Evolutionary conservation across 1,139 yeast genomes (phyloP).

Genomic region (Lodderomyces beijingensis): DNA sequence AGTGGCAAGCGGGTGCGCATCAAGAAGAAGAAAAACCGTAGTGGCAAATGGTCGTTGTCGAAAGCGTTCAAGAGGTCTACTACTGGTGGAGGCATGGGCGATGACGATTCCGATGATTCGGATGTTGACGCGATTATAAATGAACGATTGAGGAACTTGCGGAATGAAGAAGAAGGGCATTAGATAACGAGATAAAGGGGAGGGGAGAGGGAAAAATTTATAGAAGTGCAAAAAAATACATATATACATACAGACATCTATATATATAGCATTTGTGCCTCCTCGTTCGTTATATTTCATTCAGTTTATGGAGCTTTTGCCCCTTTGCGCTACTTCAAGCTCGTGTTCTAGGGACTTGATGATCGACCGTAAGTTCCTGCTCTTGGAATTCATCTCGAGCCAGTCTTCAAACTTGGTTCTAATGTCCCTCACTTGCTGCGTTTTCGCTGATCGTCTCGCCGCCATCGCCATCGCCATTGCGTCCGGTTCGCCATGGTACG

Average conservation of each 20-base stretch:
- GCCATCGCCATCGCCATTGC: too few relatives aligned
- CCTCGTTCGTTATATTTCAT: too few relatives aligned
- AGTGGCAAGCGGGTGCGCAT: conserved; percentile 60
- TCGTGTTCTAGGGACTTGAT: conserved; percentile 21
- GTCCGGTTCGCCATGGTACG: conserved; percentile 20
- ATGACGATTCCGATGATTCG: conserved; percentile 44
- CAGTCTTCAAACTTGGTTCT: conserved; percentile 42
- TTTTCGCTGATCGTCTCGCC: conserved; percentile 36
- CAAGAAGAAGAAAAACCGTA: conserved; percentile 17
- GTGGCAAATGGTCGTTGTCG: conserved; percentile 19
- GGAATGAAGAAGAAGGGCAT: conserved; percentile 10
- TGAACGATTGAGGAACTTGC: conserved; percentile 39
- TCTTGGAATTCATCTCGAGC: conserved; percentile 26
- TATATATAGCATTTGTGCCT: too few relatives aligned
- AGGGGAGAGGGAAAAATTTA: too few relatives aligned
- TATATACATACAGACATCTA: too few relatives aligned
- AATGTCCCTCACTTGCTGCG: conserved; percentile 26
- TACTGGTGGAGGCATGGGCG: conserved; percentile 39
- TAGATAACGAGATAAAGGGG: too few relatives aligned
- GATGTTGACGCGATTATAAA: conserved; percentile 60
- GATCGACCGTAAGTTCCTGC: conserved; percentile 15
- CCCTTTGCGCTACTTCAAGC: conserved; percentile 8
- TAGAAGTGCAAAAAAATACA: too few relatives aligned
- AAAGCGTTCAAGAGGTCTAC: conserved; percentile 20
- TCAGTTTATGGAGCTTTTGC: too few relatives aligned